Evolutionary conservation across 208 protist species (phyloP).

Genomic region (Leptomonas pyrrhocoris): DNA sequence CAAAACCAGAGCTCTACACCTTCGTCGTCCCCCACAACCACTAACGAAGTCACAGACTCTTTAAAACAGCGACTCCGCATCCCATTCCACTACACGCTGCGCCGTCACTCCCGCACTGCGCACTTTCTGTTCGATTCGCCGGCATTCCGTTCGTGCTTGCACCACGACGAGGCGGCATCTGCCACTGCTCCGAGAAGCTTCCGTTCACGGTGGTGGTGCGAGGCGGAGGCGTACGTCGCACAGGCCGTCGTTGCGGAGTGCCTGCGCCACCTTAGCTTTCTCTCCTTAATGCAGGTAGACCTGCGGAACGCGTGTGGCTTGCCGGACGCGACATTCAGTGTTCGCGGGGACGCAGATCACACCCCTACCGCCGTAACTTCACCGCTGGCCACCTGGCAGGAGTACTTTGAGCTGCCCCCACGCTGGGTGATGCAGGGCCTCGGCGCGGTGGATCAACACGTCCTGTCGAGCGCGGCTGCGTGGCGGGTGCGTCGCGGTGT

Average conservation of each 20-base stretch:
- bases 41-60: background rate
- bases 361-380: background rate
- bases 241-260: slow-evolving; percentile 21
- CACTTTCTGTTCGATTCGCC: background rate
- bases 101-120: slow-evolving; percentile 26
- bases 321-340: background rate
- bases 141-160: background rate
- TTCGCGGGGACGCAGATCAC: background rate
- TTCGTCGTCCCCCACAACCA: background rate
- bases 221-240: slow-evolving; percentile 12
- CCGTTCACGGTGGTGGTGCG: slow-evolving; percentile 8
- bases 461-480: background rate
- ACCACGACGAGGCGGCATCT: background rate
- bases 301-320: slow-evolving; percentile 17
- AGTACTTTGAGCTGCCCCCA: slow-evolving; percentile 54
- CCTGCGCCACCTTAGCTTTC: slow-evolving; percentile 27
- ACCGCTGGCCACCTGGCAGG: slow-evolving; percentile 27
- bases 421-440: slow-evolving; percentile 74
- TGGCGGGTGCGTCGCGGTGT: slow-evolving; percentile 32
- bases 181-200: background rate
- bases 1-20: background rate
- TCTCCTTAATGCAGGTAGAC: slow-evolving; percentile 12
- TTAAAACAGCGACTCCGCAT: slow-evolving; percentile 9
- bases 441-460: slow-evolving; percentile 33
- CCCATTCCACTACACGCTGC: slow-evolving; percentile 29